Evolutionary conservation across 2,329 filamentous ascomycete species (phyloP).

Genomic region (Magnaporthiopsis poae): DNA sequence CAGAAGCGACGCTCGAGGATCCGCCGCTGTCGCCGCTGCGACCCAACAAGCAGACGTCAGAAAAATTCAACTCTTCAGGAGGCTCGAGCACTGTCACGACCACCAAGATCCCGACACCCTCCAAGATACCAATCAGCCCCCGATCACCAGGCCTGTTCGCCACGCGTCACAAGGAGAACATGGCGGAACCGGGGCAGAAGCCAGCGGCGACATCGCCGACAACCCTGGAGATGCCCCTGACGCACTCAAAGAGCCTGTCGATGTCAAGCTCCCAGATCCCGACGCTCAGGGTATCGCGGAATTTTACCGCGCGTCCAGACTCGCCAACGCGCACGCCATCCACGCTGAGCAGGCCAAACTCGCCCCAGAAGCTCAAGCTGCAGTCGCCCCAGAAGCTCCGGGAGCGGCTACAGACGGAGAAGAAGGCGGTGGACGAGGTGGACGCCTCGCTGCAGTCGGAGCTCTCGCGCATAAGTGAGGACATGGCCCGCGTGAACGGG

Average conservation of each 20-base stretch:
- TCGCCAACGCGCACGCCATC: slow-evolving; percentile 28
- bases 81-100: slow-evolving; percentile 13
- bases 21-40: slow-evolving; percentile 37
- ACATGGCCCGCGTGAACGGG: slow-evolving; percentile 53
- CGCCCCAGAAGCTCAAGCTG: slow-evolving; percentile 48
- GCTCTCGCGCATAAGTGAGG: slow-evolving; percentile 68
- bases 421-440: slow-evolving; percentile 59
- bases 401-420: slow-evolving; percentile 76
- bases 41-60: slow-evolving; percentile 43
- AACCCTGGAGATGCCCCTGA: slow-evolving; percentile 13
- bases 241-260: slow-evolving; percentile 42
- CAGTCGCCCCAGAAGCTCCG: slow-evolving; percentile 67
- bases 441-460: slow-evolving; percentile 65
- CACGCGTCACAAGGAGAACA: slow-evolving; percentile 33
- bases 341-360: slow-evolving; percentile 7
- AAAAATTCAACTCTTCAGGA: slow-evolving; percentile 42
- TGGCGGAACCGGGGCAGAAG: slow-evolving; percentile 18
- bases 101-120: slow-evolving; percentile 33
- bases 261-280: slow-evolving; percentile 47
- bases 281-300: slow-evolving; percentile 35
- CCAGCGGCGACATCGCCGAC: slow-evolving; percentile 13
- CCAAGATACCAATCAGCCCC: slow-evolving; percentile 45
- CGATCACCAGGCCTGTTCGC: slow-evolving; percentile 21
- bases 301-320: slow-evolving; percentile 9
- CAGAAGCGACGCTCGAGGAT: slow-evolving; percentile 44